phyloP scores from a whole-genome alignment of 2,329 filamentous ascomycete genomes.

The Blastomyces gilchristii region DNA sequence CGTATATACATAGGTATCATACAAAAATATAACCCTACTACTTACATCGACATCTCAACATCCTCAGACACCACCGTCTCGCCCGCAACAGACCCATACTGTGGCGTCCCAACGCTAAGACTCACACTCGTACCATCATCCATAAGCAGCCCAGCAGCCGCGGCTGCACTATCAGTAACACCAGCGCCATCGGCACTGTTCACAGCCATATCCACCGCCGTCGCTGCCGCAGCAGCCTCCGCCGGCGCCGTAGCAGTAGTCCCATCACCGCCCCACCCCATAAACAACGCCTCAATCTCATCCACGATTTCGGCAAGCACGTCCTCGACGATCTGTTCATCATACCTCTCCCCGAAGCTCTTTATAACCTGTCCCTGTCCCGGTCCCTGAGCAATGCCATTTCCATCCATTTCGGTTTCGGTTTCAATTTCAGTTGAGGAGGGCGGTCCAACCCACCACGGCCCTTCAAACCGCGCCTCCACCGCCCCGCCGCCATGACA shows the following conservation, averaged over 20 bases:
- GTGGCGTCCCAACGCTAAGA: slow-evolving; percentile 4
- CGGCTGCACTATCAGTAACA: not conserved
- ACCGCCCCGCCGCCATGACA: slow-evolving; percentile 85
- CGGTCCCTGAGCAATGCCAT: too few relatives aligned
- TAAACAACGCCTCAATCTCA: slow-evolving; percentile 66
- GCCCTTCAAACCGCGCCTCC: slow-evolving; percentile 85
- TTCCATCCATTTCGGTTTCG: slow-evolving; percentile 14
- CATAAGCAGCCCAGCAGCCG: not conserved
- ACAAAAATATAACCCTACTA: not conserved
- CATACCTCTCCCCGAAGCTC: slow-evolving; percentile 63
- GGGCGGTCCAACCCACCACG: slow-evolving; percentile 81
- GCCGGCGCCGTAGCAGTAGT: not conserved
- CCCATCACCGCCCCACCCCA: slow-evolving; percentile 40
- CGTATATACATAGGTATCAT: not conserved
- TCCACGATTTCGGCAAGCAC: slow-evolving; percentile 87
- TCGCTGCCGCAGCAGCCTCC: not conserved
- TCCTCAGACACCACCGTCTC: slow-evolving; percentile 20
- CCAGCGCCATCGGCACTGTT: not conserved
- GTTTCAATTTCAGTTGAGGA: slow-evolving; percentile 30
- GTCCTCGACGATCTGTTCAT: slow-evolving; percentile 91
- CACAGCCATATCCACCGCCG: not conserved
- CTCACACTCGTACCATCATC: slow-evolving; percentile 9
- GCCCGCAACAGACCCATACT: slow-evolving; percentile 1
- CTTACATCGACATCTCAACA: slow-evolving; percentile 11
- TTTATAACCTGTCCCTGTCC: slow-evolving; percentile 7